Conservation (phyloP, 2,329 filamentous ascomycete species). For the Xylariaceae sp. region DNA sequence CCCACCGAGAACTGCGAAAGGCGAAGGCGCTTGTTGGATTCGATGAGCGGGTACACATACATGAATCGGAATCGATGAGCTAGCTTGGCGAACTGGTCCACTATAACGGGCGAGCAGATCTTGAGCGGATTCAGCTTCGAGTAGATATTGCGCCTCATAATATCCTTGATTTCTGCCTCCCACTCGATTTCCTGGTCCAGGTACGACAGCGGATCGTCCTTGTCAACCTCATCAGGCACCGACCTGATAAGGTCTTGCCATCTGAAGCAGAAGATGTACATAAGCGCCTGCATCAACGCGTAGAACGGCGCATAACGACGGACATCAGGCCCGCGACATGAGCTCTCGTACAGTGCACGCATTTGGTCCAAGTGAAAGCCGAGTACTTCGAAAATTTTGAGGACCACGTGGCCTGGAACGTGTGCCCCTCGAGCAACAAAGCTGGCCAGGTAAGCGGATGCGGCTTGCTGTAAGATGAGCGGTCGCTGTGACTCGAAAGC, state of each 20-base stretch:
- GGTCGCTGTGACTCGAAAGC: constrained; percentile 72
- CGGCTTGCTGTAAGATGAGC: constrained; percentile 76
- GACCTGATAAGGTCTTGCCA: constrained; percentile 85
- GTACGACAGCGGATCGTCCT: constrained; percentile 62
- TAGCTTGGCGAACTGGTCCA: constrained; percentile 87
- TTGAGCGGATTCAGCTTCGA: constrained; percentile 93
- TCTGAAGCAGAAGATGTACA: constrained; percentile 97
- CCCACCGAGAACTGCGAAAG: constrained; percentile 69
- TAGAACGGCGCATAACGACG: constrained; percentile 85
- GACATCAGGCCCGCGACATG: constrained; percentile 82
- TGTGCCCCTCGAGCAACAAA: constrained; percentile 90
- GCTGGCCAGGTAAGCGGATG: constrained; percentile 89
- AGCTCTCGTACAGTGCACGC: constrained; percentile 70
- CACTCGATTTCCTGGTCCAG: constrained; percentile 76
- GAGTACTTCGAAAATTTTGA: constrained; percentile 79
- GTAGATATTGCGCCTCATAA: constrained; percentile 77
- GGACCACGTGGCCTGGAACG: constrained; percentile 75
- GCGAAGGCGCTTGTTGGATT: constrained; percentile 88
- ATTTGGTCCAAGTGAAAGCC: constrained; percentile 76
- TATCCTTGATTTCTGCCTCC: constrained; percentile 73
- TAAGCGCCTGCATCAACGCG: constrained; percentile 80
- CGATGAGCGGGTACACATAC: constrained; percentile 85
- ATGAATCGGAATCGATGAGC: constrained; percentile 84
- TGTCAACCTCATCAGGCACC: constrained; percentile 62
- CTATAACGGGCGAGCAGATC: constrained; percentile 88